Percentiles rank a stretch among this genome's conserved stretches.
Conservation (phyloP, 257 asterid species). For the Ligustrum vulgare region DNA sequence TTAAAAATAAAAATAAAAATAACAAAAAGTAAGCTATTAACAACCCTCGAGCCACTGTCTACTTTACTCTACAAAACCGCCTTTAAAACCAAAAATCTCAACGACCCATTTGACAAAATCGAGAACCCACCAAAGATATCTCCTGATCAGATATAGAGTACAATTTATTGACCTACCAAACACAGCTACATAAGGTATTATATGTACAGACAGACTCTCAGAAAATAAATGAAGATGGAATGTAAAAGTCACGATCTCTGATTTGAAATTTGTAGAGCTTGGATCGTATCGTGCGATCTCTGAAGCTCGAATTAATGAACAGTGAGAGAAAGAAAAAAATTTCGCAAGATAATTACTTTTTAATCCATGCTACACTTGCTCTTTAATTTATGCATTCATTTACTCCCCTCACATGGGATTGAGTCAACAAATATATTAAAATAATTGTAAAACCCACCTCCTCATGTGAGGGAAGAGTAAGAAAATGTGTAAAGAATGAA, state of each 20-base stretch:
- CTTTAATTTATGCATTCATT: no score
- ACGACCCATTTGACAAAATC: constrained; percentile 30
- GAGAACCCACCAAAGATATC: constrained; percentile 33
- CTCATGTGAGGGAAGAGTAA: no score
- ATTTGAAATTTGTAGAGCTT: constrained; percentile 34
- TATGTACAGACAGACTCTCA: constrained; percentile 15
- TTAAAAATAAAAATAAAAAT: constrained; percentile 17
- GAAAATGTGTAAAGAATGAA: no score
- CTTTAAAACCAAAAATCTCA: constrained; percentile 34
- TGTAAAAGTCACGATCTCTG: constrained; percentile 22
- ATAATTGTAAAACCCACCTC: no score
- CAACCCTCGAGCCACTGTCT: constrained; percentile 29
- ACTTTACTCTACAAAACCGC: constrained; percentile 27
- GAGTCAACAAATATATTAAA: no score
- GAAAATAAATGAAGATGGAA: neutral
- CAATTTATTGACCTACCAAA: constrained; percentile 50
- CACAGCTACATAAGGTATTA: constrained; percentile 17
- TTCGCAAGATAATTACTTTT: constrained; percentile 21
- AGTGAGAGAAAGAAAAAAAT: constrained; percentile 31
- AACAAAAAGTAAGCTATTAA: constrained; percentile 25
- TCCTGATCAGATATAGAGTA: constrained; percentile 47
- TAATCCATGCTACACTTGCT: no score
- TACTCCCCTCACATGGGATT: no score
- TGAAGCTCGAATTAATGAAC: constrained; percentile 58
- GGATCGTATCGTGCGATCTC: constrained; percentile 67